phyloP scores from a whole-genome alignment of 176 grass and related monocot genomes.

The Secale cereale region DNA sequence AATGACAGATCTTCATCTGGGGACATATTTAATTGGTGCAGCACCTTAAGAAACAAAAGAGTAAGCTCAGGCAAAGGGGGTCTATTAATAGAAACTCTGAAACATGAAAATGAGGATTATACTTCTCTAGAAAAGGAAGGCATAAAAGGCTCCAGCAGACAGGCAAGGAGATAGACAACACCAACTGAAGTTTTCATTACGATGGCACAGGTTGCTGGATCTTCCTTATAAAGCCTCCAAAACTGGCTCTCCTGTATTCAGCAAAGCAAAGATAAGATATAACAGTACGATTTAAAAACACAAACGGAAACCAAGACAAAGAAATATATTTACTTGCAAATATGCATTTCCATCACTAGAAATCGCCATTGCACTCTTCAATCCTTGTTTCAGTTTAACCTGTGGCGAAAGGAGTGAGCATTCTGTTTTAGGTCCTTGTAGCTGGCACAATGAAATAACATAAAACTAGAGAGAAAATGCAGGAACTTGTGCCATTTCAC shows the following conservation, averaged over 20 bases:
- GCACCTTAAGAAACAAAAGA: conserved; percentile 39
- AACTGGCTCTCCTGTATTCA: conserved; percentile 80
- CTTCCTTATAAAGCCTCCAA: conserved; percentile 93
- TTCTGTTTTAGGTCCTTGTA: not conserved
- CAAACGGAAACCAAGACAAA: not conserved
- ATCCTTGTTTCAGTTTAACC: conserved; percentile 95
- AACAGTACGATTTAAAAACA: not conserved
- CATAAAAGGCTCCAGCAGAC: conserved; percentile 89
- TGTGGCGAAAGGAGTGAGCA: conserved; percentile 29
- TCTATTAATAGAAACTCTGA: not conserved
- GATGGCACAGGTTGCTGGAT: conserved; percentile 62
- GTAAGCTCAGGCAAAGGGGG: not conserved
- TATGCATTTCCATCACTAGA: conserved; percentile 91
- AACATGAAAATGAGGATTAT: conserved; percentile 17
- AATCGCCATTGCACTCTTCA: conserved; percentile 82
- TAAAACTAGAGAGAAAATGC: not conserved
- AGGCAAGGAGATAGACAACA: conserved; percentile 89
- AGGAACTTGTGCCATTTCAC: conserved; percentile 9
- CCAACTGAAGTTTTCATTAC: conserved; percentile 95
- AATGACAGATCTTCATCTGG: conserved; percentile 58
- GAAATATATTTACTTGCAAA: conserved; percentile 60
- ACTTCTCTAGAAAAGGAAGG: conserved; percentile 88
- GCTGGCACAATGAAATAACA: conserved; percentile 4
- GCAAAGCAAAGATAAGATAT: conserved; percentile 3
- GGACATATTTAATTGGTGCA: conserved; percentile 72